A percentile compares a stretch with the other conserved stretches of the same genome.
phyloP scores from a whole-genome alignment of 768 basidiomycete genomes.

The Infundibulicybe gibba region DNA sequence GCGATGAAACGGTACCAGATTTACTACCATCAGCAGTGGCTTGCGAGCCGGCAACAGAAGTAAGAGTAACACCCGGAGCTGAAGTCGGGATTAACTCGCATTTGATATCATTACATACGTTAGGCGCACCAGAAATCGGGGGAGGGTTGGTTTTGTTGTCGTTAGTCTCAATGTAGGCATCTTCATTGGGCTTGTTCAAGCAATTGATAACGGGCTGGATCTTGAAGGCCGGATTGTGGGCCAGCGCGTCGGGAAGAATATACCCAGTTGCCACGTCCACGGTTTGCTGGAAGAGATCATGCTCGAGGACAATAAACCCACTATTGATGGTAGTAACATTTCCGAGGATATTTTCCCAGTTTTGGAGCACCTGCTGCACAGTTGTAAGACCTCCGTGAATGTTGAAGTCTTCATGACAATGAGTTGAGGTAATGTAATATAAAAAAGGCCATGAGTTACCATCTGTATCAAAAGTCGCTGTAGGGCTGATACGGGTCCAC shows the following conservation, averaged over 20 bases:
- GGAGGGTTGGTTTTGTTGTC: conserved; percentile 64
- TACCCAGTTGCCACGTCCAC: conserved; percentile 87
- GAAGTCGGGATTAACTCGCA: conserved; percentile 40
- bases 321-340: conserved; percentile 52
- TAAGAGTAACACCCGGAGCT: conserved; percentile 20
- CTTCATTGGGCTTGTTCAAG: conserved; percentile 47
- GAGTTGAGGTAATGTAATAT: conserved; percentile 7
- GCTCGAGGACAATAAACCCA: conserved; percentile 91
- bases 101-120: conserved; percentile 51
- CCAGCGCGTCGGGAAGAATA: conserved; percentile 77
- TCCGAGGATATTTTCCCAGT: conserved; percentile 71
- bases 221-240: conserved; percentile 57
- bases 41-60: conserved; percentile 30
- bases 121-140: conserved; percentile 49
- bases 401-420: conserved; percentile 56
- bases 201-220: conserved; percentile 74
- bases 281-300: conserved; percentile 81
- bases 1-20: conserved; percentile 5
- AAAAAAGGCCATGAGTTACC: conserved; percentile 29
- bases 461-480: conserved; percentile 67
- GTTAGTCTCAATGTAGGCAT: conserved; percentile 84
- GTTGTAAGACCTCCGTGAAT: conserved; percentile 61
- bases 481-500: conserved; percentile 69
- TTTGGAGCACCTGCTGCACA: conserved; percentile 57
- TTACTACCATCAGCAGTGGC: conserved; percentile 14